Evolutionary conservation across 2,329 filamentous ascomycete genomes (phyloP).

Genomic region (Fusarium musae): DNA sequence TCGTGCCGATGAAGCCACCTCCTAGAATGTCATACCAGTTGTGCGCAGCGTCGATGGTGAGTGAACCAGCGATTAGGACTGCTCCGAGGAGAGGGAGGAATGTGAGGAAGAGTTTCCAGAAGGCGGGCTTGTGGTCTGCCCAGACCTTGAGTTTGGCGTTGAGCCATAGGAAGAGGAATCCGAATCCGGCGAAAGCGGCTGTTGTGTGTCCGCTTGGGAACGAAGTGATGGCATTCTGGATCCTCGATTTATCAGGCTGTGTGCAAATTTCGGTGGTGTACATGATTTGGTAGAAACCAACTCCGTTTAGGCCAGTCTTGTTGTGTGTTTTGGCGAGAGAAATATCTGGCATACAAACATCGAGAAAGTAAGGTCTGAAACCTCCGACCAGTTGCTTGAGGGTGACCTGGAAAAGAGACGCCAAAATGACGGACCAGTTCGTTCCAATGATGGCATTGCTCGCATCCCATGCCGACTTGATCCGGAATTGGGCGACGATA

Average conservation of each 20-base stretch:
- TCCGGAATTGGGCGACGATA: conserved; percentile 66
- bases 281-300: conserved; percentile 70
- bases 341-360: conserved; percentile 70
- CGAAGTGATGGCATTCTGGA: conserved; percentile 71
- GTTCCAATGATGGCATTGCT: conserved; percentile 73
- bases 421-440: conserved; percentile 67
- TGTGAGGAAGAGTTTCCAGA: conserved; percentile 72
- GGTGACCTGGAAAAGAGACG: conserved; percentile 72
- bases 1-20: conserved; percentile 70
- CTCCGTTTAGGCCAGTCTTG: conserved; percentile 52
- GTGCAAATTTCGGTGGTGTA: conserved; percentile 73
- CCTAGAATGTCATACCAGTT: conserved; percentile 77
- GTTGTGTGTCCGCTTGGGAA: conserved; percentile 77
- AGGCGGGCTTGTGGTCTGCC: conserved; percentile 71
- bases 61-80: conserved; percentile 66
- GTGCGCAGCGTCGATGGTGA: conserved; percentile 74
- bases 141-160: conserved; percentile 79
- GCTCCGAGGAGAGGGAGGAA: conserved; percentile 70
- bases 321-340: conserved; percentile 55
- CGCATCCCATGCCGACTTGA: conserved; percentile 67
- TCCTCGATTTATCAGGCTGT: conserved; percentile 59
- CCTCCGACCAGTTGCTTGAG: conserved; percentile 75
- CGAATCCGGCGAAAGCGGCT: conserved; percentile 70
- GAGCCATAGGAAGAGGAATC: conserved; percentile 74
- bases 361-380: conserved; percentile 71